Base-by-base conservation (phyloP, 345 rosid species). In the Chamaenerion angustifolium region DNA sequence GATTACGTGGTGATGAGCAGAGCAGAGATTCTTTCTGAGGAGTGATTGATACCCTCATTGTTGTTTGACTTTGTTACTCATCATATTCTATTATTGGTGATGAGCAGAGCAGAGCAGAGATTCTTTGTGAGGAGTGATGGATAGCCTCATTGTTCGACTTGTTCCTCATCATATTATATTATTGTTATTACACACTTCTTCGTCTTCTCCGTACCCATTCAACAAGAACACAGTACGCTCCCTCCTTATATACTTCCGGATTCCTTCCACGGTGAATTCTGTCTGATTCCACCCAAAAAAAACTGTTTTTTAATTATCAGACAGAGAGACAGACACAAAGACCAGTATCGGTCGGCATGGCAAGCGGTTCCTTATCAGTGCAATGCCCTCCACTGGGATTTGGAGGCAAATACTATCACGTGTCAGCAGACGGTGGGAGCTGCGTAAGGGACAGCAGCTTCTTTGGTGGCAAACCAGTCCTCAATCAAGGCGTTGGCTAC, bases 401-500 rank as follows among this genome's bases (percentile, higher is more conserved):
- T 68, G 80, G 95, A 5, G 77, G 59, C 12, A 81, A 72, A 53
- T 89, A 85, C 59, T 89, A 85, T 64, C 49, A 62, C 37, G 63
- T 61, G 15, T 61, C 66, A 9, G 48, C 41, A 15, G 70, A 49
- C 35, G 74, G 71, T 31, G 63, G 64, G 10, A 60, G 58, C 46
- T 89, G 97, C 48, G 71, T 62, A 48, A 69, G 95, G 63, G 82
- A 62, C 65, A 62, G 64, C 61, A 82, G 90, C 55, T 89, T 79
- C 82, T 89, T 89, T 55, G 74, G 70, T 11, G 82, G 71, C 42
- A 74, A 79, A 57, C 31, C 85, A 8, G 82, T 76, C 44, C 80
- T 85, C 18, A 78, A 81, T 62, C 88, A 85, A 64, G 85, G 85
- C 0, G 81, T 82, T 45, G 97, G 95, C 23, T 85, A 85, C 58